Conservation (phyloP, 179 eudicot genomes). For the Spergularia azorica region DNA sequence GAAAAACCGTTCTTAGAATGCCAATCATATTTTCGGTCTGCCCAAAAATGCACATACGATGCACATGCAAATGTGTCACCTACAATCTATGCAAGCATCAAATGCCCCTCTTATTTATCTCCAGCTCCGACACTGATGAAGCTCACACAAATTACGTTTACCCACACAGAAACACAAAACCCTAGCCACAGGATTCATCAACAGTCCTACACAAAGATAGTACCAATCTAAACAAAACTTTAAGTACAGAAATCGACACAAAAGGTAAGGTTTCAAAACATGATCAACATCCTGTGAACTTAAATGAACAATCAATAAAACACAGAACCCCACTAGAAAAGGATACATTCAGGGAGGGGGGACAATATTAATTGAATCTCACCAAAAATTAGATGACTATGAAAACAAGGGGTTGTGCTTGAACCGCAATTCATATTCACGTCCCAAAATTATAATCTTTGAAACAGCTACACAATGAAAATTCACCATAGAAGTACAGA, state of each 20-base stretch:
- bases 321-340: background rate
- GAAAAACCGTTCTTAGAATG: too few relatives aligned
- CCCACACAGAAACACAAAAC: too few relatives aligned
- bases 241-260: background rate
- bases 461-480: background rate
- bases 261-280: background rate
- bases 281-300: background rate
- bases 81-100: background rate
- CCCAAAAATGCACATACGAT: too few relatives aligned
- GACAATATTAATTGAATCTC: background rate
- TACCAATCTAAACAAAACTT: background rate
- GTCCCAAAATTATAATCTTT: slow-evolving; percentile 8
- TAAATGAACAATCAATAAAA: background rate
- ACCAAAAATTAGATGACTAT: background rate
- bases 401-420: background rate
- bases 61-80: background rate
- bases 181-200: too few relatives aligned
- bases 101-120: background rate
- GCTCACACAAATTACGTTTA: background rate
- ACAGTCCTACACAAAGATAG: too few relatives aligned
- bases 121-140: background rate
- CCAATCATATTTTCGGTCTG: too few relatives aligned
- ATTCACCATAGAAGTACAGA: background rate
- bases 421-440: slow-evolving; percentile 2
- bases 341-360: background rate